Evolutionary conservation across 202 grass and related monocot genomes (phyloP).

Genomic region (Schoenoplectus tabernaemontani): DNA sequence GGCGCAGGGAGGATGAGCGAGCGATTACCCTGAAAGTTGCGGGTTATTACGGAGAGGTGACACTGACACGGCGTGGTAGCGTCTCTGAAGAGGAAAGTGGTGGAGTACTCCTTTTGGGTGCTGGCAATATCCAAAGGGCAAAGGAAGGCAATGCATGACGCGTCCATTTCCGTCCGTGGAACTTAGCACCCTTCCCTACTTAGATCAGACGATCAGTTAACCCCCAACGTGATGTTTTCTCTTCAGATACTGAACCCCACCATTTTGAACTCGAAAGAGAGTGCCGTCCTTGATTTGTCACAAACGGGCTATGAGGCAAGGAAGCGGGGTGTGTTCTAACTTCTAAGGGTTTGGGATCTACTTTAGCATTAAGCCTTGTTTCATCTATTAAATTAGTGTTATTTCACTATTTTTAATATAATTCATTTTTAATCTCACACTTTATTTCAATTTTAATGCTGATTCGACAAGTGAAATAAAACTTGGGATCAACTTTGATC

Average conservation of each 20-base stretch:
- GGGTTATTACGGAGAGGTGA: neutral
- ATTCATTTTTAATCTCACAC: too few relatives aligned
- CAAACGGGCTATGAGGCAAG: too few relatives aligned
- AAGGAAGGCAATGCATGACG: conserved; percentile 6
- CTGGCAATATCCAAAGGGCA: conserved; percentile 10
- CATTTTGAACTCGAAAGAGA: neutral
- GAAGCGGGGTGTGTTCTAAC: too few relatives aligned
- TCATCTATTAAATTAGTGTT: too few relatives aligned
- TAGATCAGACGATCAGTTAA: neutral
- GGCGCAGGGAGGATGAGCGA: neutral
- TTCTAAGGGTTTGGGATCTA: too few relatives aligned
- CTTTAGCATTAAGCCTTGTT: too few relatives aligned
- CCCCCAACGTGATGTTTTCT: neutral
- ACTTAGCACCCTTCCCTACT: neutral
- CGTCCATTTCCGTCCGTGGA: conserved; percentile 21
- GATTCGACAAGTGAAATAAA: too few relatives aligned
- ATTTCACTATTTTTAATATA: too few relatives aligned
- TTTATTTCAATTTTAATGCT: too few relatives aligned
- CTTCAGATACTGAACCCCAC: neutral
- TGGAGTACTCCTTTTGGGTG: conserved; percentile 24
- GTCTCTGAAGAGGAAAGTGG: conserved; percentile 16
- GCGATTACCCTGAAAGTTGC: neutral
- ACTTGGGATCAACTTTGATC: too few relatives aligned
- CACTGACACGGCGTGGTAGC: neutral
- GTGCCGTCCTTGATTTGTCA: neutral